These are phyloP conservation scores for Coemansia asiatica DNA, from an alignment of 192 early-diverging fungal genomes.

Conservation along the genomic window DNA sequence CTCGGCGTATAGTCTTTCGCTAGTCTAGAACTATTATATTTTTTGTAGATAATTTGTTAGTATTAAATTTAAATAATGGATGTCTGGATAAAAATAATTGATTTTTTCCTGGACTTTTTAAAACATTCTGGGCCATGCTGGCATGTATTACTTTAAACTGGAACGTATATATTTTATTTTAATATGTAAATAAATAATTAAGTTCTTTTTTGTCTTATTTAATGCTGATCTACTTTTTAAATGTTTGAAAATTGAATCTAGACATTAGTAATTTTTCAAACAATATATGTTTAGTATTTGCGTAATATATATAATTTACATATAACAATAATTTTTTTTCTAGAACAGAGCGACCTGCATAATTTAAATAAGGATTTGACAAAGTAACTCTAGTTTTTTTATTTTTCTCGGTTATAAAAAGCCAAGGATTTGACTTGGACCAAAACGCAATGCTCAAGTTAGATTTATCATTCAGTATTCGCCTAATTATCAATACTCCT, in stretches of 20 bases:
- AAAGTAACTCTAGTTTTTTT: background rate
- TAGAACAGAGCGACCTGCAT: too few species aligned
- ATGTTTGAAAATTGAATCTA: conserved; percentile 2
- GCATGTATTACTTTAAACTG: too few species aligned
- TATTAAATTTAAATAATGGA: too few species aligned
- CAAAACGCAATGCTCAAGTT: background rate
- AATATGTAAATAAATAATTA: too few species aligned
- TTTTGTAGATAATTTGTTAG: background rate
- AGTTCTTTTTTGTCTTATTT: background rate
- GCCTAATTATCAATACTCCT: background rate
- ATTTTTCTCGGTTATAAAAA: background rate
- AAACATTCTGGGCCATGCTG: too few species aligned
- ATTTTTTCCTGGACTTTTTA: too few species aligned
- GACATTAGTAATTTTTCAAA: background rate
- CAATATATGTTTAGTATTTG: background rate
- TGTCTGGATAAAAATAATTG: too few species aligned
- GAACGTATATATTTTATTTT: too few species aligned
- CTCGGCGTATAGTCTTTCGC: conserved; percentile 31
- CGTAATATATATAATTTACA: background rate
- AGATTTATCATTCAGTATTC: conserved; percentile 6
- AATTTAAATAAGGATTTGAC: too few species aligned
- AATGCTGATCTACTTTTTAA: background rate
- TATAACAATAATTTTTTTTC: background rate
- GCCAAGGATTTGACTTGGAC: background rate
- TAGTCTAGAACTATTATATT: conserved; percentile 6